phyloP scores from a whole-genome alignment of 345 rosid genomes.

The Stellera chamaejasme region DNA sequence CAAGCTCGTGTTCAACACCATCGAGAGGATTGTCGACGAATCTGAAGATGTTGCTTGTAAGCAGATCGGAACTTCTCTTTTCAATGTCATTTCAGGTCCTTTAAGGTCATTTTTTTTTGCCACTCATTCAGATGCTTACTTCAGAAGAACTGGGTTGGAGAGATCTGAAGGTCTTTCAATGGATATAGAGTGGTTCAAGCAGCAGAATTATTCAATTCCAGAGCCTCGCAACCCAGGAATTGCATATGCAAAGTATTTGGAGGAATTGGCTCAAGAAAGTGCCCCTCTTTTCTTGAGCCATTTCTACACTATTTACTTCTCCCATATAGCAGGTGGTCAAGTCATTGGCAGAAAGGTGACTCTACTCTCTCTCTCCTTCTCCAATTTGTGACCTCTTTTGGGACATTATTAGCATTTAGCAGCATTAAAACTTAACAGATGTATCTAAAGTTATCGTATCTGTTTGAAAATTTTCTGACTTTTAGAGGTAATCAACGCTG shows the following conservation, averaged over 20 bases:
- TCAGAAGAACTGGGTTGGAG: slow-evolving; percentile 84
- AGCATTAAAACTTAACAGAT: too few relatives aligned
- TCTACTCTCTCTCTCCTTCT: too few relatives aligned
- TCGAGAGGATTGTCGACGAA: slow-evolving; percentile 71
- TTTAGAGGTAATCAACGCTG: too few relatives aligned
- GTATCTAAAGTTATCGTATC: too few relatives aligned
- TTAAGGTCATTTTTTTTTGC: slow-evolving; percentile 2
- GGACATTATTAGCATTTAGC: too few relatives aligned
- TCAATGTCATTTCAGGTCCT: too few relatives aligned
- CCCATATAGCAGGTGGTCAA: slow-evolving; percentile 85
- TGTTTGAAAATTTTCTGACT: too few relatives aligned
- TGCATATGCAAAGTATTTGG: slow-evolving; percentile 58
- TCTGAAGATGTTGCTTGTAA: slow-evolving; percentile 80
- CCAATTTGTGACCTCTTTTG: too few relatives aligned
- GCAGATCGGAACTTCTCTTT: slow-evolving; percentile 18
- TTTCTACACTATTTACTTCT: slow-evolving; percentile 85
- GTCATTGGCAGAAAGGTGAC: slow-evolving; percentile 69
- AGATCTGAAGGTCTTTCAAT: slow-evolving; percentile 47
- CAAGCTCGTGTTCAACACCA: slow-evolving; percentile 62
- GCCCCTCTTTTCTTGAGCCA: slow-evolving; percentile 77
- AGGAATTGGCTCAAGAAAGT: slow-evolving; percentile 57
- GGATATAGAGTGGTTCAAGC: slow-evolving; percentile 64
- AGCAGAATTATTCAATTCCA: slow-evolving; percentile 39
- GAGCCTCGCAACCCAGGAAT: slow-evolving; percentile 57
- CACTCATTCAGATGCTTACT: slow-evolving; percentile 71